These are phyloP conservation scores for Carnegiea gigantea DNA, from an alignment of 179 eudicot species.

Conservation along the genomic window DNA sequence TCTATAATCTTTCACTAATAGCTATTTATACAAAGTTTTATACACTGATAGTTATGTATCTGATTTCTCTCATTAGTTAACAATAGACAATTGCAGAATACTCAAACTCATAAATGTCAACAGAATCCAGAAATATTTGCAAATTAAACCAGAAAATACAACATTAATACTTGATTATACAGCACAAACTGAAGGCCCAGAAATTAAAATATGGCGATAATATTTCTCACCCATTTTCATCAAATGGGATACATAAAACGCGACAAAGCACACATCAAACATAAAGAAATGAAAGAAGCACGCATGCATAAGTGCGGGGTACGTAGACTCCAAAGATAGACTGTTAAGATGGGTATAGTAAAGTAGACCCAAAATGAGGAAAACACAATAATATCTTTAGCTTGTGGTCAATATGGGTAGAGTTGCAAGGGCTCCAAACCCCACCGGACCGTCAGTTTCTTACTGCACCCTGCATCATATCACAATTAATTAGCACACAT, in stretches of 20 bases:
- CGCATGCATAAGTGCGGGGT: not conserved
- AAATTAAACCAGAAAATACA: too few relatives aligned
- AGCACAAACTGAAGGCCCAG: not conserved
- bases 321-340: not conserved
- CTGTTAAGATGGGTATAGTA: not conserved
- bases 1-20: too few relatives aligned
- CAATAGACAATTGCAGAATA: too few relatives aligned
- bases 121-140: too few relatives aligned
- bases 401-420: not conserved
- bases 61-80: too few relatives aligned
- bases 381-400: not conserved
- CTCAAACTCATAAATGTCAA: too few relatives aligned
- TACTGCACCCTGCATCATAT: conserved; percentile 12
- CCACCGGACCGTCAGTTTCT: not conserved
- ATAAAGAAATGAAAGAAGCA: not conserved
- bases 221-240: not conserved
- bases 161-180: too few relatives aligned
- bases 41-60: too few relatives aligned
- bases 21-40: too few relatives aligned
- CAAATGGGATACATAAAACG: not conserved
- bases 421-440: not conserved
- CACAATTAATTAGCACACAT: too few relatives aligned
- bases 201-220: not conserved
- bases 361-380: not conserved
- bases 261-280: not conserved